Base-by-base conservation (phyloP, 2,329 filamentous ascomycete species). In the Phaeosphaeriaceae sp. region DNA sequence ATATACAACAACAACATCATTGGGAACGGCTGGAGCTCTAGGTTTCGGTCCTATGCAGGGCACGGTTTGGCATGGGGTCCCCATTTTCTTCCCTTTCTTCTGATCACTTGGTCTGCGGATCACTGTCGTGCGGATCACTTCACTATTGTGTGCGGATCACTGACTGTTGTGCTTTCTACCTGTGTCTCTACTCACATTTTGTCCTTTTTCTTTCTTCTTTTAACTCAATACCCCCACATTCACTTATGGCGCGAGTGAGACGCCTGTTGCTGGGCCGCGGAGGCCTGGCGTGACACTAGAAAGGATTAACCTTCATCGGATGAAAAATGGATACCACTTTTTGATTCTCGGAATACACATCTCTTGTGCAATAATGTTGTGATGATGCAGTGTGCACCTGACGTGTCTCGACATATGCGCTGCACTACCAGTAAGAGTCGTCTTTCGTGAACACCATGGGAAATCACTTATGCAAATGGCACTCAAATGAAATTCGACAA, bases 291-390 rank as follows among this genome's bases (percentile, higher is more conserved):
- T n/a, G 67, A 56, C 64, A 70, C 64, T 74, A 76, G 73, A 76
- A 73, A 74, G 68, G 71, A 64, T 67, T 65, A 68, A 68, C 72
- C 72, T 75, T 73, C 73, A 75, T 62, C 67, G 72, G 73, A 74
- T 64, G 68, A 72, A 76, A 75, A 72, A 52, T 68, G 61, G 58
- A 69, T 69, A 64, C 61, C 67, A 67, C 54, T 47, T 49, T 58
- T 55, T n/a, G 43, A 54, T 54, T 54, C 44, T 50, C 26, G 35
- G 17, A 22, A 21, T 2, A 44, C 9, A 8, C 6, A n/a, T 30
- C 19, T 44, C 17, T 19, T 21, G 21, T 3, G 19, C 17, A 15
- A 43, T 43, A 17, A 5, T 17, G 5, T 17, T 6, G 40, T 44
- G 42, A 21, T n/a, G 42, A 11, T 8, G 42, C 17, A 46, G 23